Evolutionary conservation across 805 yeast genomes (phyloP), one percentile per base, ranked within the genome.

Genomic region (Saturnispora dispora): DNA sequence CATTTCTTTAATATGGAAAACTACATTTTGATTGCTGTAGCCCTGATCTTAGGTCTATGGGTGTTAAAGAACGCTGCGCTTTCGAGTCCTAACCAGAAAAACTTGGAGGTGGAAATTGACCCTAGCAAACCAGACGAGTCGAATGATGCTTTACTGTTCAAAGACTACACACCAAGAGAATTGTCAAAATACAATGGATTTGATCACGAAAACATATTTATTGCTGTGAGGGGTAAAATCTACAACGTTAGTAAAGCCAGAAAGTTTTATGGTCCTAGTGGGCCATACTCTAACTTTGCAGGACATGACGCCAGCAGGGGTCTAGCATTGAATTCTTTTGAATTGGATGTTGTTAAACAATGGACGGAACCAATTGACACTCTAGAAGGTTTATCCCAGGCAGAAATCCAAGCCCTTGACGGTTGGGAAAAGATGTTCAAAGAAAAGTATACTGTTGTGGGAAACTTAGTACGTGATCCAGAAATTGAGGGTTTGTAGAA

Each of bases 301-400:
- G 98, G 98, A 1, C 84, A 87, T 58, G 98, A 91, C 69, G 97
- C 97, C 3, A 84, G 95, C 0, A 74, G 98, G 57, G 98, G 97
- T 0, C 75, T 91, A 51, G 96, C 96, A 0, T 71, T 78, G 60
- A 90, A 89, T 67, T 85, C 95, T 17, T 91, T 90, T 68, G 97
- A 89, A 47, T 13, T 52, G 59, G 79, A 72, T 50, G 74, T 74
- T 64, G 71, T 93, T 27, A 84, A 82, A 37, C 77, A 83, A 9
- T 71, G 87, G 62, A 87, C 82, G 55, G 73, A 84, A 62, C 95
- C 95, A 5, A 77, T 93, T 53, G 99, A 93, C 61, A 70, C 71
- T 5, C 73, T 93, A 52, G 61, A 66, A 0, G 91, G 81, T 55
- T 75, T 93, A 58, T 68, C 73, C 0, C 71, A 68, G 6, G 75